Conservation (phyloP, 2,329 filamentous ascomycete species). For the Penicillium sp. region DNA sequence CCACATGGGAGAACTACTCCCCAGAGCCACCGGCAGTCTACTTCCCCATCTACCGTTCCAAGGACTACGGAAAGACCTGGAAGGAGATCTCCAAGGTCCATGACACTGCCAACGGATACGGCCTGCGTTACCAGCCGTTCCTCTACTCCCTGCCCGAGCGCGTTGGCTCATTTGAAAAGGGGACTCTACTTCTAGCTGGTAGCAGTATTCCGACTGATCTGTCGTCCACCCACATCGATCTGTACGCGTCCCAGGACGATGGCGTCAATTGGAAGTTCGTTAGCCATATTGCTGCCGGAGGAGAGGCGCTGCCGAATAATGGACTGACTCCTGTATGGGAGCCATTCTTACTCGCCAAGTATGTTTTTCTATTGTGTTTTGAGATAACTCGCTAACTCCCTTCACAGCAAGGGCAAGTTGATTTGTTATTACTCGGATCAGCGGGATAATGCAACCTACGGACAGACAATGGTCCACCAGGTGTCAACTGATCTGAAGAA, state of each 20-base stretch:
- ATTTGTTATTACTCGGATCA: conserved; percentile 72
- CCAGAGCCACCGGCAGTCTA: conserved; percentile 54
- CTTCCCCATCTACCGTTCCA: conserved; percentile 53
- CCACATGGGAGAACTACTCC: conserved; percentile 57
- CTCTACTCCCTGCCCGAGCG: conserved; percentile 61
- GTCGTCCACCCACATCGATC: conserved; percentile 63
- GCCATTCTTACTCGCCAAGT: conserved; percentile 61
- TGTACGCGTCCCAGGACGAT: conserved; percentile 63
- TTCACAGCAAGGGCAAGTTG: conserved; percentile 51
- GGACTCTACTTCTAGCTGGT: conserved; percentile 62
- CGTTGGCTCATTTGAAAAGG: conserved; percentile 58
- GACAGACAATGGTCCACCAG: conserved; percentile 69
- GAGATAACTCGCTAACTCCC: not conserved
- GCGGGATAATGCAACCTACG: conserved; percentile 58
- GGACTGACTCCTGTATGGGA: conserved; percentile 71
- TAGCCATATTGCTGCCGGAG: conserved; percentile 63
- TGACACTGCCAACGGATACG: conserved; percentile 63
- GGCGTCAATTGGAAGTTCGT: conserved; percentile 67
- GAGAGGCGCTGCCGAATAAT: conserved; percentile 61
- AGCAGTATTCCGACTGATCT: conserved; percentile 56
- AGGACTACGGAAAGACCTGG: conserved; percentile 61
- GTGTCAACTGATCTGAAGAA: conserved; percentile 56
- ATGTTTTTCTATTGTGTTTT: conserved; percentile 4
- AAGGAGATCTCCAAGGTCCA: conserved; percentile 60
- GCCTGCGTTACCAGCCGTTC: conserved; percentile 67